phyloP scores from a whole-genome alignment of 768 basidiomycete species.

The Collybiopsis luxurians region DNA sequence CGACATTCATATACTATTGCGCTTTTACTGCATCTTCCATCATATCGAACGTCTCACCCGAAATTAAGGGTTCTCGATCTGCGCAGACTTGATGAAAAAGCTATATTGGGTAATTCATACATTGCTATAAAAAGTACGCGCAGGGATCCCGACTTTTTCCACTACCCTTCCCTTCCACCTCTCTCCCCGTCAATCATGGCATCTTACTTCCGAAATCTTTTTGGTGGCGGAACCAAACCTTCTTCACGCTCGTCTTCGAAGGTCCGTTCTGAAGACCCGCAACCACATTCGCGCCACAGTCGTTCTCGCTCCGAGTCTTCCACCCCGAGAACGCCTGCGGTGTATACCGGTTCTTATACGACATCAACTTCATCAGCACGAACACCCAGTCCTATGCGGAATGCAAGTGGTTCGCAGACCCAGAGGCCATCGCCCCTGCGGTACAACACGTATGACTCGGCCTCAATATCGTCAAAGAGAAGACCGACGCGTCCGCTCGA shows the following conservation, averaged over 20 bases:
- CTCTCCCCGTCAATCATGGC: slow-evolving; percentile 32
- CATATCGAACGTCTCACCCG: background rate
- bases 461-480: slow-evolving; percentile 16
- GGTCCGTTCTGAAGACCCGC: slow-evolving; percentile 17
- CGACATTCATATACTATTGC: slow-evolving; percentile 5
- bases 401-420: slow-evolving; percentile 36
- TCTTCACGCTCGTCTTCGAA: slow-evolving; percentile 13
- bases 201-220: slow-evolving; percentile 40
- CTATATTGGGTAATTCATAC: background rate
- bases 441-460: slow-evolving; percentile 33
- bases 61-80: slow-evolving; percentile 1
- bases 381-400: slow-evolving; percentile 32
- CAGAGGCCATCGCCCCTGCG: slow-evolving; percentile 40
- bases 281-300: slow-evolving; percentile 30
- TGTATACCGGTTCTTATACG: slow-evolving; percentile 34
- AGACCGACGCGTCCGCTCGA: slow-evolving; percentile 27
- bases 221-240: slow-evolving; percentile 2
- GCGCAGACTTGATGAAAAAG: background rate
- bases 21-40: background rate
- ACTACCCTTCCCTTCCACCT: background rate
- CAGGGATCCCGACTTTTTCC: background rate
- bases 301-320: slow-evolving; percentile 40
- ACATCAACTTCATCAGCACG: slow-evolving; percentile 35
- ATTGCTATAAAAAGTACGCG: background rate
- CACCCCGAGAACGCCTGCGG: slow-evolving; percentile 32